Base-by-base conservation (phyloP, 2,329 filamentous ascomycete genomes). In the Shiraia sp. region DNA sequence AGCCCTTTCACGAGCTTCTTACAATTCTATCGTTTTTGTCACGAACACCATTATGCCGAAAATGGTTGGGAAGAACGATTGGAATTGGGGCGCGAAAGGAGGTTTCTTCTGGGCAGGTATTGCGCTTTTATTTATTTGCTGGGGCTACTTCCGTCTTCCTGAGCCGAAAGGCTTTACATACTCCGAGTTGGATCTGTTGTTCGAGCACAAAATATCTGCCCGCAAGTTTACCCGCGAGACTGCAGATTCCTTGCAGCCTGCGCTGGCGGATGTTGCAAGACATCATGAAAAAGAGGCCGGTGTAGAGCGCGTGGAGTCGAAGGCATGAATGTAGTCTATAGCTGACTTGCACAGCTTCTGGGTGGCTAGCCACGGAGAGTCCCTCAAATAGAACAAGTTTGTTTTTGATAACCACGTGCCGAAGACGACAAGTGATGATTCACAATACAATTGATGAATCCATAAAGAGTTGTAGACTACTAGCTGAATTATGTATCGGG, bases 1-100 rank as follows among this genome's bases (percentile, higher is more conserved):
- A 30, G 89, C 91, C 1, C 79, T 95, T 2, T 88, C 87, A 2
- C 85, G 90, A 13, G 53, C 51, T 28, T 53, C 49, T 22, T 59
- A 57, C 43, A 57, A 59, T 42, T 54, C 45, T 9, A 54, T 55
- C 19, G 51, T 53, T 1, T 57, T 59, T 29, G 36, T 54, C 22
- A 57, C 49, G n/a, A 57, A 56, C 29, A 51, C 45, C 3, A 49
- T 57, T 17, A 57, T 56, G 52, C 55, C 55, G 3, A 55, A 57
- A 37, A 59, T 59, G 55, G 45, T 59, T 8, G 51, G 53, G 27
- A 49, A 48, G 24, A 55, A 55, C 17, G 55, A 53, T 16, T 57
- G 55, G 53, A 56, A 59, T 23, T 59, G 55, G 55, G 52, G 54
- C 10, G 54, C 52, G 10, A 57, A 57, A 27, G 54, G 49, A 2